Percentiles rank a stretch among this genome's conserved stretches.
Conservation (phyloP, 345 rosid genomes). For the Trapa incisa region DNA sequence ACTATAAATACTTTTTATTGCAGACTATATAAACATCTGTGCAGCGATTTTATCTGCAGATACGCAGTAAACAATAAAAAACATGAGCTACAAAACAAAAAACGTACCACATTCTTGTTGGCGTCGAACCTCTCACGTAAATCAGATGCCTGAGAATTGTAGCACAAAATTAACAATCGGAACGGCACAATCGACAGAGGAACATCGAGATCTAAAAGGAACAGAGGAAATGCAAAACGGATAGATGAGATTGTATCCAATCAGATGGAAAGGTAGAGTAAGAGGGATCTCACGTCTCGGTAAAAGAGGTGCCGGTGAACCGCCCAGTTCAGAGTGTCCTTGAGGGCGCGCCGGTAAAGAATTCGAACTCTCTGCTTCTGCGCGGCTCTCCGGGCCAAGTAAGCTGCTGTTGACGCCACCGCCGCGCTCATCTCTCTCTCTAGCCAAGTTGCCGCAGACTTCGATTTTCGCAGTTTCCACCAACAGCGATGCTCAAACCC, state of each 20-base stretch:
- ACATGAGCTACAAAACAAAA: background rate
- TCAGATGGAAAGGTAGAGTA: background rate
- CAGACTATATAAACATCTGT: too few relatives aligned
- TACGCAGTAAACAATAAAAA: too few relatives aligned
- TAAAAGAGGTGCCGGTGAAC: conserved; percentile 95
- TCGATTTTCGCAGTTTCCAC: background rate
- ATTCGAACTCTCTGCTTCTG: conserved; percentile 86
- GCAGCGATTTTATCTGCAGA: too few relatives aligned
- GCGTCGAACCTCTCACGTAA: conserved; percentile 79
- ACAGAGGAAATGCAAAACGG: conserved; percentile 5
- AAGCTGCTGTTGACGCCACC: conserved; percentile 40
- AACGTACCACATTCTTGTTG: conserved; percentile 67
- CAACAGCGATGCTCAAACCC: too few relatives aligned
- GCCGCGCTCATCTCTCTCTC: conserved; percentile 47
- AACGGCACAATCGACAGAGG: background rate
- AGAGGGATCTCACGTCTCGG: conserved; percentile 36
- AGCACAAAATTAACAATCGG: background rate
- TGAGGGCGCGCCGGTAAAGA: conserved; percentile 89
- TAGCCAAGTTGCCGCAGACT: conserved; percentile 4
- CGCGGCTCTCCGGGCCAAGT: conserved; percentile 71
- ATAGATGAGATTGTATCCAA: background rate
- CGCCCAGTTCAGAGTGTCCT: conserved; percentile 92
- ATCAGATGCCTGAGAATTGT: conserved; percentile 42
- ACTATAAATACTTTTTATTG: too few relatives aligned
- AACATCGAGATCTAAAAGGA: background rate